Evolutionary conservation across 2,329 filamentous ascomycete species (phyloP).

Genomic region (Aspergillus terreus): DNA sequence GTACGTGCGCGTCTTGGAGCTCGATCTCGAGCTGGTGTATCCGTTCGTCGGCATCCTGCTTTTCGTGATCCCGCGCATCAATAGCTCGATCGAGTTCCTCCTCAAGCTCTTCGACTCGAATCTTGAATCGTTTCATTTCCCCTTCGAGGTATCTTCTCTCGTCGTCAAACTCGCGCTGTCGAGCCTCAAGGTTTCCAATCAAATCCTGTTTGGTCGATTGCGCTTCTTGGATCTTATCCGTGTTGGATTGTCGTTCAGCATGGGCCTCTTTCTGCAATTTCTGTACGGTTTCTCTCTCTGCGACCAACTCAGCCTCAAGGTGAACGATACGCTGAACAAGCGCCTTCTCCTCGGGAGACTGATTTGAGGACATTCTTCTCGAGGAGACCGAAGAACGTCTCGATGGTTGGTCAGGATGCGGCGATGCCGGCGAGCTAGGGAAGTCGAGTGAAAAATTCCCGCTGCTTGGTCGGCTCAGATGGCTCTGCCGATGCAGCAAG

Average conservation of each 20-base stretch:
- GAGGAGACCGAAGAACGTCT: conserved; percentile 59
- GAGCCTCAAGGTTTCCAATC: conserved; percentile 88
- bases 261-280: conserved; percentile 68
- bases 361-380: conserved; percentile 58
- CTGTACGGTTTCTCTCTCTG: conserved; percentile 66
- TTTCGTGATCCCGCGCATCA: conserved; percentile 79
- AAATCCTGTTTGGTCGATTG: conserved; percentile 92
- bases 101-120: conserved; percentile 80
- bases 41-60: conserved; percentile 64
- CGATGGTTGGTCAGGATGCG: conserved; percentile 43
- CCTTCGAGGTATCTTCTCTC: conserved; percentile 79
- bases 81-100: conserved; percentile 85
- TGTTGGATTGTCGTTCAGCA: conserved; percentile 55
- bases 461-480: conserved; percentile 52
- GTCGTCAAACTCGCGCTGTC: conserved; percentile 80
- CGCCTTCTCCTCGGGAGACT: conserved; percentile 57
- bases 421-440: conserved; percentile 40
- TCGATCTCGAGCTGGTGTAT: conserved; percentile 68
- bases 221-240: conserved; percentile 72
- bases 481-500: conserved; percentile 76
- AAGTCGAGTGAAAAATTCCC: conserved; percentile 46
- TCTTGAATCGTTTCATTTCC: conserved; percentile 72
- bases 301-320: conserved; percentile 73
- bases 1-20: conserved; percentile 57
- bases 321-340: conserved; percentile 59